phyloP scores from a whole-genome alignment of 805 yeast genomes.

The Cyberlindnera euphorbiae region DNA sequence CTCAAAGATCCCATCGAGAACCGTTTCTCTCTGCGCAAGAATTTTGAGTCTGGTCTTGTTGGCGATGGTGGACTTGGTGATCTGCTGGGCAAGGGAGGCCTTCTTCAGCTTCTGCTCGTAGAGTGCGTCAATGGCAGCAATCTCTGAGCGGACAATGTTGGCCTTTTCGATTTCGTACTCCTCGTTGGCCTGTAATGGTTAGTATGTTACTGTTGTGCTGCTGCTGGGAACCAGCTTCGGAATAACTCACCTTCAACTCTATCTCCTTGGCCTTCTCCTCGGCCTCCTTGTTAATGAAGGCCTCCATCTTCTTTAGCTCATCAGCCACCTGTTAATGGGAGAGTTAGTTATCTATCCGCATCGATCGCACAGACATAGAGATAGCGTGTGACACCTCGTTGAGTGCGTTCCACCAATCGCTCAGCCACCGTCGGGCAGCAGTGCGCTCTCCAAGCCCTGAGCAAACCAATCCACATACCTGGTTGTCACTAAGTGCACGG shows the following conservation, averaged over 20 bases:
- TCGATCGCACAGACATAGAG: no score
- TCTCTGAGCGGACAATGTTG: constrained; percentile 87
- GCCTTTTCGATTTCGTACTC: constrained; percentile 98
- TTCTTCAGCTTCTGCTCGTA: constrained; percentile 85
- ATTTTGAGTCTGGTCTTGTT: constrained; percentile 93
- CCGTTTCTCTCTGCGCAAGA: constrained; percentile 78
- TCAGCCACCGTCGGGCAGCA: no score
- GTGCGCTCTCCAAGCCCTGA: no score
- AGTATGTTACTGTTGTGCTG: constrained; percentile 4
- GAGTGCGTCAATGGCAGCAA: constrained; percentile 75
- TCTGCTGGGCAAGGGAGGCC: constrained; percentile 89
- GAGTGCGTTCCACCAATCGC: no score
- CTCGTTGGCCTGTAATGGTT: constrained; percentile 70
- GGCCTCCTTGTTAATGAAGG: constrained; percentile 98
- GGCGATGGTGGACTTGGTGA: constrained; percentile 89
- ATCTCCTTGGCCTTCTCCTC: constrained; percentile 98
- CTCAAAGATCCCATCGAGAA: constrained; percentile 69
- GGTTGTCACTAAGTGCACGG: constrained; percentile 42
- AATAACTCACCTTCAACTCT: constrained; percentile 54
- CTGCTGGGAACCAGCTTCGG: not conserved
- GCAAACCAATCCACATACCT: no score
- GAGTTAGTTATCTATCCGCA: constrained; percentile 5
- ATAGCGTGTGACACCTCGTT: no score
- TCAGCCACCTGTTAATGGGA: constrained; percentile 63
- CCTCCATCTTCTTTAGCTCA: constrained; percentile 96